These are phyloP conservation scores for Aegilops longissima DNA, from an alignment of 176 grass and related monocot species.

Conservation along the genomic window DNA sequence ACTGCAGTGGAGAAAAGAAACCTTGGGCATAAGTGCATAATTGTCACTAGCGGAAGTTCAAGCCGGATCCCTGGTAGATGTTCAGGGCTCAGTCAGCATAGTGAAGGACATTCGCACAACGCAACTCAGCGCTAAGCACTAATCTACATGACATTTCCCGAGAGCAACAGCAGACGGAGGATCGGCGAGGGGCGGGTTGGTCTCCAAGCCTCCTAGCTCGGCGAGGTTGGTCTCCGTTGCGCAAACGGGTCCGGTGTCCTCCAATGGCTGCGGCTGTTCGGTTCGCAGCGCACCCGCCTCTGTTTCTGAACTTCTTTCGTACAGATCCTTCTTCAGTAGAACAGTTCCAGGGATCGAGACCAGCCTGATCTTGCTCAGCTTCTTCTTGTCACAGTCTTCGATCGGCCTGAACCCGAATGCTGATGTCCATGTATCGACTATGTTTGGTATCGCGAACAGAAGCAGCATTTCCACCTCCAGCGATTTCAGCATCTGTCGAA, in stretches of 20 bases:
- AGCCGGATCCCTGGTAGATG: slow-evolving; percentile 9
- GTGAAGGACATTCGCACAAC: background rate
- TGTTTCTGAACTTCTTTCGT: slow-evolving; percentile 7
- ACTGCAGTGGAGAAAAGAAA: no score
- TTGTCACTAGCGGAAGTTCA: background rate
- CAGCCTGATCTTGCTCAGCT: slow-evolving; percentile 57
- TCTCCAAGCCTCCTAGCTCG: background rate
- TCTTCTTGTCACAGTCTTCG: slow-evolving; percentile 63
- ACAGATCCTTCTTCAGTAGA: slow-evolving; percentile 65
- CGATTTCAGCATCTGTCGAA: slow-evolving; percentile 59
- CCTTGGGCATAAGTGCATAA: background rate
- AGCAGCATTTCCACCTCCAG: slow-evolving; percentile 70
- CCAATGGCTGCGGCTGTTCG: background rate
- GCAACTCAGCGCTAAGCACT: background rate
- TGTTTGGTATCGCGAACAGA: slow-evolving; percentile 62
- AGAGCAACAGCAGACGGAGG: background rate
- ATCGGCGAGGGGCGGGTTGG: background rate
- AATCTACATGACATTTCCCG: background rate
- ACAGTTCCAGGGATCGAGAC: slow-evolving; percentile 56
- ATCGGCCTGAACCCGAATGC: slow-evolving; percentile 58
- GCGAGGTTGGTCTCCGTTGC: background rate
- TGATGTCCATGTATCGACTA: slow-evolving; percentile 65
- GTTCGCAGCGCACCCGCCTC: slow-evolving; percentile 36
- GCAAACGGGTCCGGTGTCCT: background rate
- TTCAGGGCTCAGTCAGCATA: background rate